A percentile compares a stretch with the other conserved stretches of the same genome.
phyloP scores from a whole-genome alignment of 805 yeast genomes.

The Myxozyma kluyveri region DNA sequence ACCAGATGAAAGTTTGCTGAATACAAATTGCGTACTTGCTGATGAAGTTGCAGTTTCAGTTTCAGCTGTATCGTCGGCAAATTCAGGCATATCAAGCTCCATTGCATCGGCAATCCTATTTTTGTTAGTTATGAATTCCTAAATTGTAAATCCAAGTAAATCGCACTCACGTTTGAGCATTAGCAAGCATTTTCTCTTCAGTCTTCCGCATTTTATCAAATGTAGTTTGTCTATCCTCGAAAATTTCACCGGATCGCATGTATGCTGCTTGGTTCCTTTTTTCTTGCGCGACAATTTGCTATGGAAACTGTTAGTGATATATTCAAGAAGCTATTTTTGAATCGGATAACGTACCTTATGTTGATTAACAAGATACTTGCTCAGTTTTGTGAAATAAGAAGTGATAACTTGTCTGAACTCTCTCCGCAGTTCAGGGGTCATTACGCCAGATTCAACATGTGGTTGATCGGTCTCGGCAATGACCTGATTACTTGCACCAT shows the following conservation, averaged over 20 bases:
- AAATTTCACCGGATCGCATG: conserved; percentile 62
- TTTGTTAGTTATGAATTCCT: not conserved
- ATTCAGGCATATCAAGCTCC: conserved; percentile 41
- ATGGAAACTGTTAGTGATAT: conserved; percentile 27
- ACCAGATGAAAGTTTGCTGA: conserved; percentile 31
- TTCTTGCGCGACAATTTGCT: conserved; percentile 39
- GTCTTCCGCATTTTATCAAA: conserved; percentile 34
- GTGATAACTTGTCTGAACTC: conserved; percentile 29
- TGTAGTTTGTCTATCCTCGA: conserved; percentile 41
- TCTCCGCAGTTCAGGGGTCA: conserved; percentile 34
- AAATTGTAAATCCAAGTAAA: not conserved
- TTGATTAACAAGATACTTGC: conserved; percentile 2
- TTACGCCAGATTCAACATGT: conserved; percentile 8
- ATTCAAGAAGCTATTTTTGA: conserved; percentile 37
- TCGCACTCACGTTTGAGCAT: conserved; percentile 37
- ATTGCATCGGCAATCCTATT: conserved; percentile 45
- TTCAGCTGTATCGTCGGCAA: conserved; percentile 36
- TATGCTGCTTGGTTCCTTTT: conserved; percentile 52
- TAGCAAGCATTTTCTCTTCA: conserved; percentile 47
- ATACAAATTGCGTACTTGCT: conserved; percentile 21
- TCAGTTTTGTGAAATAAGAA: conserved; percentile 5
- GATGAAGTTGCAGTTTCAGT: conserved; percentile 26
- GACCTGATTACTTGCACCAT: not conserved
- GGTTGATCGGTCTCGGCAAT: not conserved
- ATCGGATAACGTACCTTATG: conserved; percentile 2